phyloP scores from a whole-genome alignment of 768 basidiomycete species.

The Suillus tomentosus region DNA sequence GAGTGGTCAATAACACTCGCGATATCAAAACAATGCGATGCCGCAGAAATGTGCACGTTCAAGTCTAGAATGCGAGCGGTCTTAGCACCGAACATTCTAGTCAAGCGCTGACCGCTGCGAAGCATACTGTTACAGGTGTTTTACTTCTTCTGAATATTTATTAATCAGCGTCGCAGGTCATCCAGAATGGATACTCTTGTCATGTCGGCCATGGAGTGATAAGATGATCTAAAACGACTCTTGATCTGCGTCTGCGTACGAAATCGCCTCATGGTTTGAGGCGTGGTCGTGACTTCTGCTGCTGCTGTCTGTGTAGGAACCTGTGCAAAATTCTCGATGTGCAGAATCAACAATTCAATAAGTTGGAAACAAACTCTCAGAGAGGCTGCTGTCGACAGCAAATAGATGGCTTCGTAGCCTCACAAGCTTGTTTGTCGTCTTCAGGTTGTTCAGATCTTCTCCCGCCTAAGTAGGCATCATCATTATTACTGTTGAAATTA shows the following conservation, averaged over 20 bases:
- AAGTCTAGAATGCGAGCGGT: neutral
- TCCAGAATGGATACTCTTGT: neutral
- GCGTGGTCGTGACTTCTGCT: conserved; percentile 49
- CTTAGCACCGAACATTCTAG: neutral
- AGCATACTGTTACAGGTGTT: neutral
- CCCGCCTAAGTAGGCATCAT: neutral
- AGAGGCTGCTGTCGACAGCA: conserved; percentile 38
- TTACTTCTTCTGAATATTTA: neutral
- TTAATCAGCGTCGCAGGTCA: conserved; percentile 21
- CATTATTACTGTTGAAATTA: neutral
- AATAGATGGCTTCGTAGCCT: conserved; percentile 30
- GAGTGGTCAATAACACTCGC: neutral
- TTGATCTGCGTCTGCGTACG: conserved; percentile 62
- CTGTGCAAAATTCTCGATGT: conserved; percentile 21
- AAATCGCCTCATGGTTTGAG: conserved; percentile 74
- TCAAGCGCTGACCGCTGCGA: neutral
- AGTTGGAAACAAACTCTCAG: conserved; percentile 22
- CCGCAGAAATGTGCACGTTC: neutral
- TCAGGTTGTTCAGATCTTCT: neutral
- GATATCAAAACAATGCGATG: neutral
- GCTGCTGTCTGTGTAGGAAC: conserved; percentile 56
- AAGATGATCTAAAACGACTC: conserved; percentile 43
- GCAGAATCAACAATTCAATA: conserved; percentile 26
- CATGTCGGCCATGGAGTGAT: neutral
- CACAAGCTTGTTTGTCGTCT: neutral